phyloP scores from a whole-genome alignment of 345 rosid species.

The Nasturtium officinale region DNA sequence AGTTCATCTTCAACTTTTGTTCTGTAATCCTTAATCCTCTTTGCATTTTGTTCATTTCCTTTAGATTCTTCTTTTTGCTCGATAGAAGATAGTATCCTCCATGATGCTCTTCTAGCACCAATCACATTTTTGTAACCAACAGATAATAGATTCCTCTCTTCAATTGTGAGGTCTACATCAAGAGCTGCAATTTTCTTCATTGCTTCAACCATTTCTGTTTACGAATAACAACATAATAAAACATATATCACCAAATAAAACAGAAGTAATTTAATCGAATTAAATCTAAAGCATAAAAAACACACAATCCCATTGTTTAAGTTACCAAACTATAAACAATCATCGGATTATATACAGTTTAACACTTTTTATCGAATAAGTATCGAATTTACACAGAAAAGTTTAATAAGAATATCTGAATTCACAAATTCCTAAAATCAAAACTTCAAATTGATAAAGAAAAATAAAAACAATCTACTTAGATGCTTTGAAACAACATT shows the following conservation, averaged over 20 bases:
- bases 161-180: constrained; percentile 72
- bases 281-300: neutral
- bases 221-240: constrained; percentile 1
- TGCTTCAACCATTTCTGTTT: constrained; percentile 79
- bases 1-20: constrained; percentile 79
- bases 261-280: neutral
- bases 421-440: neutral
- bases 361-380: neutral
- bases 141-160: constrained; percentile 83
- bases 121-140: constrained; percentile 91
- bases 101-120: constrained; percentile 76
- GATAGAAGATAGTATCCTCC: constrained; percentile 74
- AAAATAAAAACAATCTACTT: no score
- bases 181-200: constrained; percentile 79
- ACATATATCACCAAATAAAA: neutral
- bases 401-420: neutral
- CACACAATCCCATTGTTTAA: neutral
- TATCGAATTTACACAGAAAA: neutral
- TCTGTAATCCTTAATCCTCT: constrained; percentile 71
- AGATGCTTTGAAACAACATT: no score
- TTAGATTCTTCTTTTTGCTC: constrained; percentile 85
- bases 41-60: constrained; percentile 70
- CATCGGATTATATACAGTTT: no score
- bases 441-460: no score
- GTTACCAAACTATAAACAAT: neutral